Percentiles rank a stretch among this genome's conserved stretches.
Conservation (phyloP, 495 filamentous ascomycete species). For the Xylaria grammica region DNA sequence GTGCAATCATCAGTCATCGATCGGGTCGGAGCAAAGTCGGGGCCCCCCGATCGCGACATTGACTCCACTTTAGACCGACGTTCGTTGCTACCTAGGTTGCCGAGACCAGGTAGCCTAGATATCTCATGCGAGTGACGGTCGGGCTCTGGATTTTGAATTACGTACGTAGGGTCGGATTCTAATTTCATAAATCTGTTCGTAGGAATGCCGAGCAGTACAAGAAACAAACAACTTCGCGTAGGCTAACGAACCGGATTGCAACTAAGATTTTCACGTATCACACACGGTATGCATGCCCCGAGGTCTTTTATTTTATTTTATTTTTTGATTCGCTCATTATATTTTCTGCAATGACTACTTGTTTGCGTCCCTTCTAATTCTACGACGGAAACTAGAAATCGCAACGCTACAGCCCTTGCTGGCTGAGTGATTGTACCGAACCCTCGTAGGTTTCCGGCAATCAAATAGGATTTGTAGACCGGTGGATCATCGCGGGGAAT, state of each 20-base stretch:
- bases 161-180: too few species aligned
- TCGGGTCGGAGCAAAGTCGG: constrained; percentile 8
- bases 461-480: background rate
- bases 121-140: too few species aligned
- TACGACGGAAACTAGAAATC: constrained; percentile 8
- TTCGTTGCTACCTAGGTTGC: background rate
- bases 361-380: constrained; percentile 15
- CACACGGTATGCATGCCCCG: background rate
- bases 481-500: constrained; percentile 1
- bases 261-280: background rate
- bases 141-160: too few species aligned
- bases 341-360: constrained; percentile 5
- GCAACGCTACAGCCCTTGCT: constrained; percentile 5
- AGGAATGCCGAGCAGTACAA: too few species aligned
- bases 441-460: background rate
- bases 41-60: constrained; percentile 9
- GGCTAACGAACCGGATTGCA: too few species aligned
- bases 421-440: background rate
- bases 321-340: too few species aligned
- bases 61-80: constrained; percentile 13
- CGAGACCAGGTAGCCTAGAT: too few species aligned
- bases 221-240: too few species aligned
- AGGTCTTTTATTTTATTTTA: background rate
- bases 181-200: too few species aligned
- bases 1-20: background rate